Evolutionary conservation across 2,329 filamentous ascomycete genomes (phyloP).

Genomic region (Sporothrix curviconia): DNA sequence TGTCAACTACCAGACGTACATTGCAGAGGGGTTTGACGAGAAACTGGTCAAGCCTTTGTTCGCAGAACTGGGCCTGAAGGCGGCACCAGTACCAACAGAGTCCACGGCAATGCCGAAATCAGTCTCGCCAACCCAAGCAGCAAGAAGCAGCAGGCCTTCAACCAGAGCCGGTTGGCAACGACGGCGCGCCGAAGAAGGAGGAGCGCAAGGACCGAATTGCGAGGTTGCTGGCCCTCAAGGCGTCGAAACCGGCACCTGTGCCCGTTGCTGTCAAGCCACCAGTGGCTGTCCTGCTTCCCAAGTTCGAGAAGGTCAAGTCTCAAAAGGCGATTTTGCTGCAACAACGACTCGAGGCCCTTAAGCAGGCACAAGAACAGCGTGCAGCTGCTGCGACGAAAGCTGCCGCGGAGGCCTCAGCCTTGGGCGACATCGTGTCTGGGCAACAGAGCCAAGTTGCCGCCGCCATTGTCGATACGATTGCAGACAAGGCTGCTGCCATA

Average conservation of each 20-base stretch:
- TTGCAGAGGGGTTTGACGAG: constrained; percentile 65
- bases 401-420: background rate
- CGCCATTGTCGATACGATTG: background rate
- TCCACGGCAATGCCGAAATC: constrained; percentile 3
- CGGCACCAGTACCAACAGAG: constrained; percentile 20
- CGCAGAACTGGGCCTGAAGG: constrained; percentile 57
- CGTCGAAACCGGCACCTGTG: constrained; percentile 21
- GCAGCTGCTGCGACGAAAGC: constrained; percentile 21
- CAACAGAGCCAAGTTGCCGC: background rate
- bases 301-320: constrained; percentile 41
- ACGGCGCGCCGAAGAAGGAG: constrained; percentile 29
- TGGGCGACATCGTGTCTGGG: background rate
- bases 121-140: background rate
- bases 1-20: constrained; percentile 65
- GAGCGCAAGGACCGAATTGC: constrained; percentile 73
- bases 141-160: background rate
- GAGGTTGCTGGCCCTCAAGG: constrained; percentile 66
- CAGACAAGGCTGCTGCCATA: background rate
- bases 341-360: constrained; percentile 70
- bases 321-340: constrained; percentile 69
- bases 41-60: constrained; percentile 59
- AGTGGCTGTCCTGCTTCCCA: constrained; percentile 25
- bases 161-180: background rate
- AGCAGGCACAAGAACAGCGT: constrained; percentile 47
- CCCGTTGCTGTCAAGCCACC: background rate